Evolutionary conservation across 192 early-diverging fungal species (phyloP), one percentile per base, ranked within the genome.

Genomic region (Backusella macrospora): DNA sequence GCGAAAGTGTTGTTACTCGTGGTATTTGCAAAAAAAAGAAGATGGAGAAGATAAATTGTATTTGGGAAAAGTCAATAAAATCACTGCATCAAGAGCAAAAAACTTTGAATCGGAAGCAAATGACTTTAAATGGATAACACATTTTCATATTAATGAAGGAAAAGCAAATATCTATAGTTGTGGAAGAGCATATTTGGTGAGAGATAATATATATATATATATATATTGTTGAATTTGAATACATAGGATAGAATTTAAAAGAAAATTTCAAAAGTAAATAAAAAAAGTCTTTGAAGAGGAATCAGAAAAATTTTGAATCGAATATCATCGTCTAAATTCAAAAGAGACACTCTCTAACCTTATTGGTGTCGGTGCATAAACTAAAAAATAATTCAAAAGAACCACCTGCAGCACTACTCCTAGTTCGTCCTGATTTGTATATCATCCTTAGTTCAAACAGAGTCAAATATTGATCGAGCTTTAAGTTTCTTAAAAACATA

Each of bases 121-220:
- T 0, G 38, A 74, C 2, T 37, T 68, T 5, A 42, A 12, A 4
- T 80, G 79, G 79, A 9, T 74, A 16, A 55, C 52, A 18, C 59
- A 66, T 14, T 80, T 77, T 65, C 34, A 59, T 37, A 59, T 80
- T 63, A 80, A 77, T 67, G 79, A 80, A 47, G 40, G 79, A 15
- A 70, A 52, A 10, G 79, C 72, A 0, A 76, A 80, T 42, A 63
- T 52, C 4, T 80, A 68, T 45, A 42, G 75, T 6, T 59, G 75
- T 13, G 47, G 62, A 1, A 37, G 79, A 43, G 72, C 62, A 2
- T 80, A 77, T 67, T 0, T 80, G 1, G 49, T 71, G 26, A 74
- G 80, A 72, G 76, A 72, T 78, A 78, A 37, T 37, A 5, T 23
- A 4, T 75, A 0, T 49, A 21, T 8, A n/a, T n/a, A n/a, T n/a